Base-by-base conservation (phyloP, 345 rosid species). In the Ceriops decandra region DNA sequence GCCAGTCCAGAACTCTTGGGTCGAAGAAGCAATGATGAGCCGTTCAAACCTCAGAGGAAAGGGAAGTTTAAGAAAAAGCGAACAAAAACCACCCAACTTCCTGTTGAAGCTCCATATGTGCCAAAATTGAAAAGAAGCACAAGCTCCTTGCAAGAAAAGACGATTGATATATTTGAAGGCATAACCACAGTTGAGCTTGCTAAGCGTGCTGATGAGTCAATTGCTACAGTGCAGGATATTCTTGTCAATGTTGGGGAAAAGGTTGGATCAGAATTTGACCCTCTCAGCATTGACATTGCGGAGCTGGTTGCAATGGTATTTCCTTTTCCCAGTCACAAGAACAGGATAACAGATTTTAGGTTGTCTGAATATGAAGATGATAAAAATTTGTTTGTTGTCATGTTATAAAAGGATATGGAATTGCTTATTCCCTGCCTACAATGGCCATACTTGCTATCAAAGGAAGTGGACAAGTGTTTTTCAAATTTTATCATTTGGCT, bases 301-400 rank as follows among this genome's bases (percentile, higher is more conserved):
- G 98, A 95, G 83, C 90, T 91, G 56, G 82, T 88, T 79, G 88
- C 82, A 19, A 90, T 91, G 98, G 96, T 91, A 95, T 52, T 76
- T 68, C 28, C 62, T 46, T 54, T 28, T 31, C 56, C 38, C 30
- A 56, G 49, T 58, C 51, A 28, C 16, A 27, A 66, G 56, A 53
- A 61, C 53, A 36, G n/a, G 21, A 27, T 36, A 7, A 35, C 57
- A 8, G 10, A 35, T 31, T 67, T 61, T 19, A 5, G 30, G 38
- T 63, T 38, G 42, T 10, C 65, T 33, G 22, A 27, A 22, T 33
- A 53, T 46, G 20, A 46, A 24, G 27, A 26, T 56, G 32, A 46
- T 47, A 2, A 57, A 46, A 22, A 72, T 10, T 49, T 59, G 26
- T 26, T 2, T 47, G 26, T 63, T 24, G 31, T 56, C 6, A 1